Evolutionary conservation across 2,329 filamentous ascomycete genomes (phyloP), one percentile per base, ranked within the genome.

Genomic region (Trichoderma cornu-damae): DNA sequence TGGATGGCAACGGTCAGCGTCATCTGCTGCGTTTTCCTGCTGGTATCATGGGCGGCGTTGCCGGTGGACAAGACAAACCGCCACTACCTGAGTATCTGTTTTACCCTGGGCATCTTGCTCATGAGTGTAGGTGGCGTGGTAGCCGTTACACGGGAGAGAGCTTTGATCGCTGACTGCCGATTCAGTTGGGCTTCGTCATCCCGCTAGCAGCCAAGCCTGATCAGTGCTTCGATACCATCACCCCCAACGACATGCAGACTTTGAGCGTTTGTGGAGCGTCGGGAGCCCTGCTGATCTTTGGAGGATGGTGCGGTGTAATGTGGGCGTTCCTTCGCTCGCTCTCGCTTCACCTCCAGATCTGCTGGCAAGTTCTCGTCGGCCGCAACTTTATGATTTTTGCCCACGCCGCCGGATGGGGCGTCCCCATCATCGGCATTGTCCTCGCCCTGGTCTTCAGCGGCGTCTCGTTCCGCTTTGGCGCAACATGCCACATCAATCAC

Each of bases 261-360:
- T 89, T 83, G 67, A 75, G 85, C 24, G 84, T 90, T 3, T 99
- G 94, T 69, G 94, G 91, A 4, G 87, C 91, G 59, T 96, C 92
- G 0, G 94, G 94, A 8, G 82, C 90, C 1, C 86, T 96, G 62
- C 76, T 99, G 50, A 81, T 97, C 50, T 82, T 92, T 28, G 94
- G 94, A 53, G 94, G 92, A 42, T 89, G 92, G 80, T 82, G 84
- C 28, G 89, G 86, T 44, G 84, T 90, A 30, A 85, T 96, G 72
- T 99, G 94, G 93, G 84, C 92, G 62, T 96, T 96, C 69, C 80
- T 96, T 60, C 85, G 94, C 61, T 89, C 93, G 0, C 75, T 97
- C 32, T 96, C 91, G 4, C 86, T 99, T 65, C 94, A 99, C 72
- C 84, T 99, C 24, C 94, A 97, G 72, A 96, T 99, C 62, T 96